phyloP scores from a whole-genome alignment of 768 basidiomycete species.

The Hortiboletus flavorubellus region DNA sequence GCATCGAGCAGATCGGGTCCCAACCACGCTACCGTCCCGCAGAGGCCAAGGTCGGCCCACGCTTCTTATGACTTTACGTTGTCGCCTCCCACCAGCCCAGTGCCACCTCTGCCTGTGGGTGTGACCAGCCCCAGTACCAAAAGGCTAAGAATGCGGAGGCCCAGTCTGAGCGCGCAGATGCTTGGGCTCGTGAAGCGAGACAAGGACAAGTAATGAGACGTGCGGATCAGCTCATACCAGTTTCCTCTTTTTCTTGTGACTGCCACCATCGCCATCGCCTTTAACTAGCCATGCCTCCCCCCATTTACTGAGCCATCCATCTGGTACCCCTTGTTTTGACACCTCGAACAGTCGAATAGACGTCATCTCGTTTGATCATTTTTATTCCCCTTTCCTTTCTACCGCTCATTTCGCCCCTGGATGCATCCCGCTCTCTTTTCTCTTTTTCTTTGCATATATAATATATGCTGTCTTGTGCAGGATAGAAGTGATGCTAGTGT shows the following conservation, averaged over 20 bases:
- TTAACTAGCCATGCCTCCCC: background rate
- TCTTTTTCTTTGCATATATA: slow-evolving; percentile 5
- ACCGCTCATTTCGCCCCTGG: slow-evolving; percentile 1
- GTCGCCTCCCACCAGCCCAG: slow-evolving; percentile 13
- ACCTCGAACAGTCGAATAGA: background rate
- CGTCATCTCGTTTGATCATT: slow-evolving; percentile 20
- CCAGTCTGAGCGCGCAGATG: slow-evolving; percentile 64
- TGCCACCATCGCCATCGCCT: background rate
- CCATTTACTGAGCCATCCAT: background rate
- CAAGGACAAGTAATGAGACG: slow-evolving; percentile 38
- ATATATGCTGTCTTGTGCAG: background rate
- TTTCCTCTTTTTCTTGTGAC: background rate
- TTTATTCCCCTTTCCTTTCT: slow-evolving; percentile 27
- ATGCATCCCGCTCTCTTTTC: background rate
- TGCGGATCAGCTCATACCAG: slow-evolving; percentile 1
- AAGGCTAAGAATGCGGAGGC: slow-evolving; percentile 52
- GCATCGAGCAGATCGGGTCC: slow-evolving; percentile 2
- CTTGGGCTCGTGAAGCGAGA: slow-evolving; percentile 54
- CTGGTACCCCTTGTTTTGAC: background rate
- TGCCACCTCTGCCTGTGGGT: slow-evolving; percentile 19
- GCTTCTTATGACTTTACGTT: slow-evolving; percentile 18
- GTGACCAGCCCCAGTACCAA: slow-evolving; percentile 19
- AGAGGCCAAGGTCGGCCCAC: slow-evolving; percentile 28
- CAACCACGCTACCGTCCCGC: background rate
- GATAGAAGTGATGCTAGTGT: too few relatives aligned